phyloP scores from a whole-genome alignment of 2,329 filamentous ascomycete genomes.

The Aspergillus chevalieri region DNA sequence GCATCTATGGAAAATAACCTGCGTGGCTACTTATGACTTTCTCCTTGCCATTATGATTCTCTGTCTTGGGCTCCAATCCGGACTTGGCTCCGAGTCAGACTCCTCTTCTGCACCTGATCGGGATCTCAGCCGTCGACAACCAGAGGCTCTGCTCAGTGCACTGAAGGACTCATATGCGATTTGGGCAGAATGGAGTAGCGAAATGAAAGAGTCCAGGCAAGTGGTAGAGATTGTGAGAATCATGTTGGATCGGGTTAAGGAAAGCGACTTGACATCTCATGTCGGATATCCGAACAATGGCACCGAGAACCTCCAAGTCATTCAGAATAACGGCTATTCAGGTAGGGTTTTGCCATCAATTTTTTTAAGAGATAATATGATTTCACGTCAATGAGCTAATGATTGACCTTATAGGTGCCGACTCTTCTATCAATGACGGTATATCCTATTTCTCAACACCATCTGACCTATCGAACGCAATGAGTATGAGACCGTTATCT shows the following conservation, averaged over 20 bases:
- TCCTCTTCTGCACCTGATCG: neutral
- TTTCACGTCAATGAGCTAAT: neutral
- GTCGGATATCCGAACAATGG: neutral
- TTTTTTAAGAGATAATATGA: neutral
- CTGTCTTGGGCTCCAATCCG: slow-evolving; percentile 36
- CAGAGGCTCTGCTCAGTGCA: neutral
- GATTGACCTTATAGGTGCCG: neutral
- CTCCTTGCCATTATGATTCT: slow-evolving; percentile 45
- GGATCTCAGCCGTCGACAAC: neutral
- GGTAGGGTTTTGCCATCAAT: neutral
- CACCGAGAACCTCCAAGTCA: neutral
- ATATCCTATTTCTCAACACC: neutral
- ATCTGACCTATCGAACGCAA: neutral
- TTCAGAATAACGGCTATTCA: neutral
- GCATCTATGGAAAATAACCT: slow-evolving; percentile 40
- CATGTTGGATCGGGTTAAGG: neutral
- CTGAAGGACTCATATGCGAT: neutral
- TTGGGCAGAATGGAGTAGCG: neutral
- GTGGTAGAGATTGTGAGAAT: neutral
- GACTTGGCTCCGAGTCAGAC: neutral
- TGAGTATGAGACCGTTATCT: neutral
- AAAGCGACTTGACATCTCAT: neutral
- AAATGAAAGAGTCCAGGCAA: neutral
- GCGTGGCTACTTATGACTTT: slow-evolving; percentile 36
- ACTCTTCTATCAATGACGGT: neutral